Percentiles rank a stretch among this genome's conserved stretches.
phyloP scores from a whole-genome alignment of 2,329 filamentous ascomycete species.

The Fusarium phyllophilum region DNA sequence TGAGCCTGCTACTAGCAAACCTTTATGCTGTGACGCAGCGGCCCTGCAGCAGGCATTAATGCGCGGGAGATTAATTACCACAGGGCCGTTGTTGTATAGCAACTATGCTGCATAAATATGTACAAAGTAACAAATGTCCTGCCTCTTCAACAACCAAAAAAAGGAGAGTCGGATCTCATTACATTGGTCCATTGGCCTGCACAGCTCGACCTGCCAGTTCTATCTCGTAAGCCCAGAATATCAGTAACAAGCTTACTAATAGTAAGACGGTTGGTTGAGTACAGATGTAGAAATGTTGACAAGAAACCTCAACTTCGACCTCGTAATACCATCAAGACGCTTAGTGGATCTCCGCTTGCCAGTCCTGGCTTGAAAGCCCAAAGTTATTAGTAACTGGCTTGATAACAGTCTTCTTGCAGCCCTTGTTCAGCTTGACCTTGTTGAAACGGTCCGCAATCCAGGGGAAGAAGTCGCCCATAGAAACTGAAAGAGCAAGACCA shows the following conservation, averaged over 20 bases:
- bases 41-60: no score
- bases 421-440: not conserved
- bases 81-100: not conserved
- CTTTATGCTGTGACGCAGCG: no score
- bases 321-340: no score
- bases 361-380: not conserved
- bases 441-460: slow-evolving; percentile 11
- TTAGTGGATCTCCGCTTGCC: not conserved
- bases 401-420: not conserved
- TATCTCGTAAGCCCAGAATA: not conserved
- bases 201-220: not conserved
- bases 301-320: not conserved
- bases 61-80: no score
- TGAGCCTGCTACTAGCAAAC: not conserved
- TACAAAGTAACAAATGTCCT: not conserved
- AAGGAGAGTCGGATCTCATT: not conserved
- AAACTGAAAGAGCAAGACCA: not conserved
- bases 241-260: no score
- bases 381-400: not conserved
- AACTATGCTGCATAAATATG: not conserved
- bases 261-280: no score
- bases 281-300: not conserved
- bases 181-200: not conserved
- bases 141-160: no score
- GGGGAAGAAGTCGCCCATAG: not conserved